phyloP scores from a whole-genome alignment of 2,329 filamentous ascomycete species.

The Colletotrichum cordylinicola region DNA sequence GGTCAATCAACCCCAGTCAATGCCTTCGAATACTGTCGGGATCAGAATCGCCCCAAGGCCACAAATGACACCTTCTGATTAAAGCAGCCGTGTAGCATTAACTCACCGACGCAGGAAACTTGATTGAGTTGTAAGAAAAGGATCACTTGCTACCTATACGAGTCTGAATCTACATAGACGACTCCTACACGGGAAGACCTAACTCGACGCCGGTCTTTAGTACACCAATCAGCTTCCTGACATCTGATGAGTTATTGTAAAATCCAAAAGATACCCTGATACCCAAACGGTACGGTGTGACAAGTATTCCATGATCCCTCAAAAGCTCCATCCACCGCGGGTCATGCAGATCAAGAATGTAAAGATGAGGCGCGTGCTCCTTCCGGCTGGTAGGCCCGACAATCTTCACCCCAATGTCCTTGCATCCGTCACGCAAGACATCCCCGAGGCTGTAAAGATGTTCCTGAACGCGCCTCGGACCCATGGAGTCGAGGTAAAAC shows the following conservation, averaged over 20 bases:
- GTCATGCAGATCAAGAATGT: conserved; percentile 29
- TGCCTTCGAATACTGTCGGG: no score
- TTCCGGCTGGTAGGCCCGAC: conserved; percentile 25
- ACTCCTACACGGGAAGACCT: neutral
- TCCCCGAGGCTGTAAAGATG: conserved; percentile 31
- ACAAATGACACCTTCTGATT: no score
- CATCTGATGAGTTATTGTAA: conserved; percentile 28
- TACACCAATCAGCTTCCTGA: conserved; percentile 13
- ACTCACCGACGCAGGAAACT: neutral
- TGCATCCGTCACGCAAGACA: conserved; percentile 24
- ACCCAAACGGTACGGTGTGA: conserved; percentile 30
- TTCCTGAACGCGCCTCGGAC: conserved; percentile 27
- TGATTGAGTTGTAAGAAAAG: neutral
- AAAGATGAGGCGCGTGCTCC: conserved; percentile 33
- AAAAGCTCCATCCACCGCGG: conserved; percentile 27
- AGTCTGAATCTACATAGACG: neutral
- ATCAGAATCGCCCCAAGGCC: no score
- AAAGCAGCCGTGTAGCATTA: no score
- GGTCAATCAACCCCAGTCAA: no score
- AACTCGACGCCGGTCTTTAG: neutral
- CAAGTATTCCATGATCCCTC: conserved; percentile 12
- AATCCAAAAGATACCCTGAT: conserved; percentile 33
- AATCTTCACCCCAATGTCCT: conserved; percentile 25
- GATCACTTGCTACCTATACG: neutral
- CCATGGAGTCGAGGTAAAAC: conserved; percentile 32